A percentile compares a stretch with the other conserved stretches of the same genome.
phyloP scores from a whole-genome alignment of 306 rosid genomes.

The Elaeagnus macrophylla region DNA sequence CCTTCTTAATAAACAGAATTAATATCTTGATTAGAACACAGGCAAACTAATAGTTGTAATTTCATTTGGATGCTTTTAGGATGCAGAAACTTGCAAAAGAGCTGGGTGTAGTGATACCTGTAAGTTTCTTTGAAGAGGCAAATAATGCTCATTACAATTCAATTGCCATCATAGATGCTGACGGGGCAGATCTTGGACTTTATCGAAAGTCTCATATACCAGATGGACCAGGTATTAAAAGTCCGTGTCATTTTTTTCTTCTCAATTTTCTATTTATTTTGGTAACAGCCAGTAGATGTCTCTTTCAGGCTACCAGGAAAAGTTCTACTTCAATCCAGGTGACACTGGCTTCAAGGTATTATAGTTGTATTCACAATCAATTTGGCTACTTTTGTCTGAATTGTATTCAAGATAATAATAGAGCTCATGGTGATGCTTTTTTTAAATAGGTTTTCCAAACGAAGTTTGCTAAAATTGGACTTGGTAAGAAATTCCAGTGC shows the following conservation, averaged over 20 bases:
- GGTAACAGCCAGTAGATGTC: conserved; percentile 2
- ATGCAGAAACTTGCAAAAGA: conserved; percentile 87
- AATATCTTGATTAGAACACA: no score
- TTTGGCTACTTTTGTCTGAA: conserved; percentile 7
- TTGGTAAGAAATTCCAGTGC: conserved; percentile 49
- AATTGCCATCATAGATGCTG: conserved; percentile 80
- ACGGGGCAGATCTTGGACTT: conserved; percentile 90
- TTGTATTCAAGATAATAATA: conserved; percentile 8
- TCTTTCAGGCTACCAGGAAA: conserved; percentile 82
- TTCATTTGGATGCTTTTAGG: conserved; percentile 36
- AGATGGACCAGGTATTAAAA: conserved; percentile 75
- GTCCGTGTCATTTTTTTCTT: conserved; percentile 1
- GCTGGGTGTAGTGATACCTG: conserved; percentile 78
- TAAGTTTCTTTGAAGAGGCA: conserved; percentile 95
- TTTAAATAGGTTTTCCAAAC: conserved; percentile 79
- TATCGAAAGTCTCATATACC: conserved; percentile 96
- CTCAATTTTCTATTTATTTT: not conserved
- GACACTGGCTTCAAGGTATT: conserved; percentile 96
- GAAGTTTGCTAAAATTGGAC: conserved; percentile 77
- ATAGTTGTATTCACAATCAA: conserved; percentile 10
- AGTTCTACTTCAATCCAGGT: conserved; percentile 92
- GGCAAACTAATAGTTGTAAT: not conserved
- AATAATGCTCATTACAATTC: conserved; percentile 94
- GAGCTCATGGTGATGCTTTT: conserved; percentile 17
- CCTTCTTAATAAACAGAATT: not conserved